Base-by-base conservation (phyloP, 768 basidiomycete species). In the Rhizopogon roseolus region DNA sequence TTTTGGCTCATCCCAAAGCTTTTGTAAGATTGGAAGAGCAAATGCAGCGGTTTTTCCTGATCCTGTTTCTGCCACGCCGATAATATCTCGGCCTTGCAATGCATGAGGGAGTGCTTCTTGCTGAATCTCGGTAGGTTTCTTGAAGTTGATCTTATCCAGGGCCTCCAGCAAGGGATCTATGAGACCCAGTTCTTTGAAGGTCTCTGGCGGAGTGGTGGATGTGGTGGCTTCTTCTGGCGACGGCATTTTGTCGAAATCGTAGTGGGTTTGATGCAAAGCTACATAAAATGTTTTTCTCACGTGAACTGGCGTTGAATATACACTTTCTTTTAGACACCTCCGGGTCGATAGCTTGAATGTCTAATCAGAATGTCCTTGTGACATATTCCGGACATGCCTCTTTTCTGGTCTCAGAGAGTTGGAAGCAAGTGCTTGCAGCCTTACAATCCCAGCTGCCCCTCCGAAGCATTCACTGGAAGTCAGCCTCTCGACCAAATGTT, bases 41-140 rank as follows among this genome's bases (percentile, higher is more conserved):
- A 98, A 98, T 19, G 97, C 95, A 14, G 94, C 96, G 0, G 97
- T 98, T 76, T 99, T 98, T 60, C 96, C 97, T 11, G 91, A 93
- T 29, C 97, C 97, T 9, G 97, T 99, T 60, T 92, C 86, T 32
- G 97, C 97, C n/a, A 99, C 88, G 17, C 97, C 97, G 54, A 99
- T 98, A 60, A 99, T 91, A 73, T 99, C 97, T 63, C 88, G 84
- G 0, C 94, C 95, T 67, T 90, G 78, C 6, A 99, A 73, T 17
- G 95, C 96, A 73, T 84, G 82, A 0, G 97, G 97, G 45, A 99
- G 80, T 36, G 80, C 79, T 64, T 93, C 84, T 2, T 75, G 73
- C 70, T 99, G 97, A 61, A 99, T 99, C 52, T 90, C 87, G 7
- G 96, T 96, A 0, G 97, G 96, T 41, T 78, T 76, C 57, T 81